A percentile compares a stretch with the other conserved stretches of the same genome.
Conservation (phyloP, 2,329 filamentous ascomycete genomes). For the Fusarium sp. region DNA sequence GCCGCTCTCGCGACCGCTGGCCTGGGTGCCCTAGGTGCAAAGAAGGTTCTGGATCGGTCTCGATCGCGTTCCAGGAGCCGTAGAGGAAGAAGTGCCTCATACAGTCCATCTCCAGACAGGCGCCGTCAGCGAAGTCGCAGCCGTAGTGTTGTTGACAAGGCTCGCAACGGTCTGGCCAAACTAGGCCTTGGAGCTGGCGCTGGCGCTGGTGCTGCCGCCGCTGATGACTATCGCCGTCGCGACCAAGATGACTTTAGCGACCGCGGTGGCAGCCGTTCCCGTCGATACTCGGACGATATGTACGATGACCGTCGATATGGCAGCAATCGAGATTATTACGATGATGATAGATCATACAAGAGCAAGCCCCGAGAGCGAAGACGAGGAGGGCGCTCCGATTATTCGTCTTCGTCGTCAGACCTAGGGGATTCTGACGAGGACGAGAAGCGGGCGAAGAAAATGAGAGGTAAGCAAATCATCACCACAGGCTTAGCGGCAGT, state of each 20-base stretch:
- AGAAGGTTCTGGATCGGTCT: slow-evolving; percentile 70
- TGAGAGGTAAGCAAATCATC: slow-evolving; percentile 72
- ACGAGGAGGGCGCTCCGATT: slow-evolving; percentile 57
- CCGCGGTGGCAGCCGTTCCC: slow-evolving; percentile 54
- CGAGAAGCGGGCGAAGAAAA: slow-evolving; percentile 64
- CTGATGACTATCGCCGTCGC: slow-evolving; percentile 54
- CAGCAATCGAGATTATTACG: slow-evolving; percentile 57
- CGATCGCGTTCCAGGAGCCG: slow-evolving; percentile 67
- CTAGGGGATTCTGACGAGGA: slow-evolving; percentile 70
- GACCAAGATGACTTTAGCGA: slow-evolving; percentile 60
- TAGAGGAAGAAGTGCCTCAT: slow-evolving; percentile 61
- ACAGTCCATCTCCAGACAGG: slow-evolving; percentile 59
- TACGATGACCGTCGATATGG: slow-evolving; percentile 60
- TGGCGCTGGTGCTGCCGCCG: slow-evolving; percentile 46
- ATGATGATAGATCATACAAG: slow-evolving; percentile 59
- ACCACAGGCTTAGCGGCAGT: slow-evolving; percentile 68
- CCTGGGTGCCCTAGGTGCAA: slow-evolving; percentile 69
- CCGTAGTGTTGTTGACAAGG: slow-evolving; percentile 73
- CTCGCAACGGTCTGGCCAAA: slow-evolving; percentile 71
- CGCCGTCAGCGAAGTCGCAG: slow-evolving; percentile 64
- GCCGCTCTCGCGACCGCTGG: slow-evolving; percentile 73
- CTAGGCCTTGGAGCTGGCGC: slow-evolving; percentile 68
- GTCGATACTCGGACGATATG: slow-evolving; percentile 57
- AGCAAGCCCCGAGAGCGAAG: slow-evolving; percentile 55
- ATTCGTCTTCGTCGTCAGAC: slow-evolving; percentile 64